Evolutionary conservation across 2,329 filamentous ascomycete species (phyloP), one percentile per base, ranked within the genome.

Genomic region (Colletotrichum sp.): DNA sequence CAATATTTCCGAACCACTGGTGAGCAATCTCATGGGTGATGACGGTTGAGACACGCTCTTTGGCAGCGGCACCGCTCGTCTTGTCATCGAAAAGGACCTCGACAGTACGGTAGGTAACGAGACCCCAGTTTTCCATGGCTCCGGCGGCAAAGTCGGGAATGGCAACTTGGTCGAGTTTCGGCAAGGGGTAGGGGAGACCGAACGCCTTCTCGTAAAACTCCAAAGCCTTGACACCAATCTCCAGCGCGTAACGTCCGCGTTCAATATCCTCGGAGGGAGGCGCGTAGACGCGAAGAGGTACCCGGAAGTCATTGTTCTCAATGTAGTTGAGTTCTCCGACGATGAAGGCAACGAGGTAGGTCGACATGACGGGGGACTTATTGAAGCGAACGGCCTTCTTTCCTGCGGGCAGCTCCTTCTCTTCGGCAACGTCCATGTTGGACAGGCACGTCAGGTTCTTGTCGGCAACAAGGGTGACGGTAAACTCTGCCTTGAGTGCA

Each of bases 1-100:
- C 96, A 69, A 98, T 88, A 87, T 99, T 98, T 78, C 96, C 96
- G 82, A 99, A 99, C 96, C 96, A 99, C 86, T 98, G 96, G 86
- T 99, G 96, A 55, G 96, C 96, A 83, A 99, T 89, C 85, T 99
- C 96, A 87, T 99, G 96, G 89, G 98, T 96, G 32, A 99, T 96
- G 55, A 97, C 95, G 85, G 98, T 96, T 69, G 96, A 96, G 71
- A 99, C 95, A 52, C 96, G 93, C 87, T 98, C 95, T 88, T 98
- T 98, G 77, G 93, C 95, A 49, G 94, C 93, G 25, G 96, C 96
- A 82, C 96, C 95, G 81, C 95, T 97, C 5, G 92, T 94, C 89
- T 98, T 97, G 86, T 98, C 95, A 81, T 99, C 96, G 77, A 98
- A 92, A 75, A 99, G 90, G 63, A 99, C 86, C 82, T 98, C 95